These are phyloP conservation scores for Fusarium sp. DNA, from an alignment of 2,329 filamentous ascomycete species.

Conservation along the genomic window DNA sequence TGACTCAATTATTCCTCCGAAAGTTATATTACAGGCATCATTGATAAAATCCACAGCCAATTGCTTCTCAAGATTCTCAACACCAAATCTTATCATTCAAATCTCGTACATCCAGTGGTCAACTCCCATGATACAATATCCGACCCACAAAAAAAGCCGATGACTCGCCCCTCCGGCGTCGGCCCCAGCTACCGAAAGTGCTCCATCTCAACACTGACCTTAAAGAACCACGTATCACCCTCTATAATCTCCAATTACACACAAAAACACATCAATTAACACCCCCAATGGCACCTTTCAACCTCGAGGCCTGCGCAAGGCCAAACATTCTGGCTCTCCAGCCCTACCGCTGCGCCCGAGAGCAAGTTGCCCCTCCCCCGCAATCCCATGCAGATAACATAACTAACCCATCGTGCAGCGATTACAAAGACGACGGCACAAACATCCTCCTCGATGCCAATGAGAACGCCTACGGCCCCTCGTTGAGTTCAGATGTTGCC, in stretches of 20 bases:
- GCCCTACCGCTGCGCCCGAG: conserved; percentile 84
- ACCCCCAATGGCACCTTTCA: conserved; percentile 71
- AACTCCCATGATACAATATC: background rate
- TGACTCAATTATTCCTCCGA: background rate
- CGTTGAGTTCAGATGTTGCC: conserved; percentile 65
- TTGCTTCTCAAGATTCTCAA: conserved; percentile 7
- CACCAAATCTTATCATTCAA: conserved; percentile 2
- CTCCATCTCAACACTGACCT: conserved; percentile 16
- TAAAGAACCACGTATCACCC: conserved; percentile 26
- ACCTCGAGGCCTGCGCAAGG: conserved; percentile 79
- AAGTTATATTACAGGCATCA: background rate
- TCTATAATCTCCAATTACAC: background rate
- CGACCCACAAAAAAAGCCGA: conserved; percentile 42
- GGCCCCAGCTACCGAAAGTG: conserved; percentile 31
- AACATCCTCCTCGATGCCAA: conserved; percentile 98
- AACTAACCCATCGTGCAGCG: conserved; percentile 65
- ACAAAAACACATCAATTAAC: conserved; percentile 3
- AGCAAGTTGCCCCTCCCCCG: conserved; percentile 66
- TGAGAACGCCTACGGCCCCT: conserved; percentile 95
- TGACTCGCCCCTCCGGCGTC: conserved; percentile 48
- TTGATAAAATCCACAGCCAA: background rate
- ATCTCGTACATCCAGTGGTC: background rate
- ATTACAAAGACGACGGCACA: conserved; percentile 98
- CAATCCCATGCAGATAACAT: conserved; percentile 33
- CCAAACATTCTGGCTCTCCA: conserved; percentile 82